phyloP scores from a whole-genome alignment of 805 yeast species.

The Candida patagonica region DNA sequence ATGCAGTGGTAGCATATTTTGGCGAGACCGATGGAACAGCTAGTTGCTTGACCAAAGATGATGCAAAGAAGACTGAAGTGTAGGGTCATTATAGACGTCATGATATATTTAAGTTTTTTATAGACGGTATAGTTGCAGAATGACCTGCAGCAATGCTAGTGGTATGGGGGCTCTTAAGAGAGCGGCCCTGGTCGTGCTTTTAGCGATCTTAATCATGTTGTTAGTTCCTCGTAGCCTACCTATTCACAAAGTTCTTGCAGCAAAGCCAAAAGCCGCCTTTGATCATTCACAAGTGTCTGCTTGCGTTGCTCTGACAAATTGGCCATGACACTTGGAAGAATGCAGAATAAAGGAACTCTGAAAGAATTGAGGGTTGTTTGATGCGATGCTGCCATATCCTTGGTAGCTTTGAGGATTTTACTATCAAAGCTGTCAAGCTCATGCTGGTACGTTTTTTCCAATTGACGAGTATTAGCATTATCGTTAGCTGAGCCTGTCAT shows the following conservation, averaged over 20 bases:
- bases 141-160: too few relatives aligned
- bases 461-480: neutral
- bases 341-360: constrained; percentile 16
- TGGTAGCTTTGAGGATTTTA: constrained; percentile 8
- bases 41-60: constrained; percentile 9
- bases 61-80: constrained; percentile 1
- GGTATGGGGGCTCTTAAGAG: too few relatives aligned
- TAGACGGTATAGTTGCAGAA: too few relatives aligned
- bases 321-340: neutral
- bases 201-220: too few relatives aligned
- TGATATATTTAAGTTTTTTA: too few relatives aligned
- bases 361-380: constrained; percentile 10
- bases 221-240: too few relatives aligned
- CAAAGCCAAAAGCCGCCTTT: constrained; percentile 13
- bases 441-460: neutral
- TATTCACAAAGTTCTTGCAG: constrained; percentile 10
- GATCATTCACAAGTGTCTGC: constrained; percentile 8
- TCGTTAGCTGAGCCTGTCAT: neutral
- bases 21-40: constrained; percentile 75
- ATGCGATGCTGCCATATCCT: constrained; percentile 6
- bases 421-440: constrained; percentile 12
- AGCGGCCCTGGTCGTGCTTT: too few relatives aligned
- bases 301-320: neutral
- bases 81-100: neutral
- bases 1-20: constrained; percentile 73